These are phyloP conservation scores for Skeletonema potamos DNA, from an alignment of 108 stramenopile genomes.

Conservation along the genomic window DNA sequence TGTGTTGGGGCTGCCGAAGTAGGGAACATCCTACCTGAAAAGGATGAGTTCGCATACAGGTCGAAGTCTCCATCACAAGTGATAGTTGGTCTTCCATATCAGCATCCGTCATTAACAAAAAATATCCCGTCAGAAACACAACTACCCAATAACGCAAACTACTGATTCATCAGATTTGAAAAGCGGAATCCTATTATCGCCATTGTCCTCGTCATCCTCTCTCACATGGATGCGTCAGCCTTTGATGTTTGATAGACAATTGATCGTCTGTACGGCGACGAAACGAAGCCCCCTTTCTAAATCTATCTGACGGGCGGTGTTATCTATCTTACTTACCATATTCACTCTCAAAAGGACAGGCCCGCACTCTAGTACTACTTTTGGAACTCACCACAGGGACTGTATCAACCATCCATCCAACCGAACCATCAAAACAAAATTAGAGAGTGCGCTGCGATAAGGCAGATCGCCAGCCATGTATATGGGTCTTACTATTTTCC, in stretches of 20 bases:
- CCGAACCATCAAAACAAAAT: too few relatives aligned
- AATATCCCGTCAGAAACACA: too few relatives aligned
- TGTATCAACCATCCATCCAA: too few relatives aligned
- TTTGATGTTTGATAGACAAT: background rate
- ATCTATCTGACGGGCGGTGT: too few relatives aligned
- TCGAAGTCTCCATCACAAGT: background rate
- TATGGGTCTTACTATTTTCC: too few relatives aligned
- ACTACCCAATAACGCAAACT: too few relatives aligned
- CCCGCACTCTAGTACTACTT: too few relatives aligned
- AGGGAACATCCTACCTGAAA: background rate
- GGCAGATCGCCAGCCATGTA: too few relatives aligned
- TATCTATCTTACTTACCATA: too few relatives aligned
- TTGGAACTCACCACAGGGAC: too few relatives aligned
- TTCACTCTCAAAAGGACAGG: too few relatives aligned
- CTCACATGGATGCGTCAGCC: background rate
- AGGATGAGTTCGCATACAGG: background rate
- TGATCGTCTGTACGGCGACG: background rate
- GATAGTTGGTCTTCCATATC: background rate
- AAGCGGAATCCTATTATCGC: background rate
- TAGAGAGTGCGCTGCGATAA: too few relatives aligned
- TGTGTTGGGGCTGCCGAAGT: background rate
- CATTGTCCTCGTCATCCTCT: background rate
- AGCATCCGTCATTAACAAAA: background rate
- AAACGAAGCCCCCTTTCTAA: background rate
- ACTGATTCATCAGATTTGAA: background rate